Conservation (phyloP, 2,329 filamentous ascomycete genomes). For the Clarireedia sp. region DNA sequence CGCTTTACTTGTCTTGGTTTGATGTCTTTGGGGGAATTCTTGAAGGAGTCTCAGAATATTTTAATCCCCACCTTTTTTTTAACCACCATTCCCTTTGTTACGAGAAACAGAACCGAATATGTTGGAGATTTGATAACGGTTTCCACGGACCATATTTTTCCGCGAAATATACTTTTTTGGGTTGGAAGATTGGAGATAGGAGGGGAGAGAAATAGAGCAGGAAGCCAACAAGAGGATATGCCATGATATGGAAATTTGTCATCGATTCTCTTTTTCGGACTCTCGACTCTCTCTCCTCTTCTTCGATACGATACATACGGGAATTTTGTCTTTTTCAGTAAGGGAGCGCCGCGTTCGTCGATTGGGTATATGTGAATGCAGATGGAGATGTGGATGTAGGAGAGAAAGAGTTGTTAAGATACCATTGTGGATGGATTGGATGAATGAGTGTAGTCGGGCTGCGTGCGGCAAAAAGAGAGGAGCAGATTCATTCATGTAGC, state of each 20-base stretch:
- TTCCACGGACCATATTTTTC: background rate
- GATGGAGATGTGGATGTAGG: background rate
- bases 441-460: background rate
- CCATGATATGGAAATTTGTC: no score
- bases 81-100: background rate
- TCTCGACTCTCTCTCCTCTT: no score
- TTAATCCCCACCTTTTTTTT: background rate
- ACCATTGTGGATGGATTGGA: background rate
- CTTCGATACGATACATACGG: no score
- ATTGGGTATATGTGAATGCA: background rate
- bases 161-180: background rate
- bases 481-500: no score
- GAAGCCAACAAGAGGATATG: background rate
- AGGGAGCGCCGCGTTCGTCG: background rate
- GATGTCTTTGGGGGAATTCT: background rate
- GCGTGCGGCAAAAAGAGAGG: no score
- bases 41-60: background rate
- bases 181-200: background rate
- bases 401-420: background rate
- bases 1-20: background rate
- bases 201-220: background rate
- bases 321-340: background rate
- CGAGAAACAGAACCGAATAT: background rate
- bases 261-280: no score
- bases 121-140: background rate